phyloP scores from a whole-genome alignment of 345 rosid species.

The Clarkia xantiana region DNA sequence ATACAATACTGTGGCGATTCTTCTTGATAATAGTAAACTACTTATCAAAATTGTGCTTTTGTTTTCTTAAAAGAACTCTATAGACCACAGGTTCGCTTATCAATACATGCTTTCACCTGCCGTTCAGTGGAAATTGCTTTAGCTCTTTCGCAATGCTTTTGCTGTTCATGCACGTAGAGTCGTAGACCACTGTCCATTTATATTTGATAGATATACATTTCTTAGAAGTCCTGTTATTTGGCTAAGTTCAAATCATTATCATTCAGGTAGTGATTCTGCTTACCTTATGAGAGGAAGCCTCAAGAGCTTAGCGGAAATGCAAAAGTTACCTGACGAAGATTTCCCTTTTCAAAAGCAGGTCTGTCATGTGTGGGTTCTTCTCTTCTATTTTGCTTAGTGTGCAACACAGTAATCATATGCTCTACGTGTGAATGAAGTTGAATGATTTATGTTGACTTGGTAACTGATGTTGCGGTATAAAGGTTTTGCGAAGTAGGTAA shows the following conservation, averaged over 20 bases:
- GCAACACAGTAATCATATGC: background rate
- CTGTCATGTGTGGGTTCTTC: constrained; percentile 3
- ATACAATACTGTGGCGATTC: too few species aligned
- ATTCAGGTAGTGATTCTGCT: constrained; percentile 49
- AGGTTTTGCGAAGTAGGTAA: background rate
- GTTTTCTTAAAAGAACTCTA: too few species aligned
- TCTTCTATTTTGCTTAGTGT: background rate
- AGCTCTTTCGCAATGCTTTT: too few species aligned
- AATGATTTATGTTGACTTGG: background rate
- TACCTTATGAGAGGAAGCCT: constrained; percentile 72
- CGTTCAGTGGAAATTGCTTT: too few species aligned
- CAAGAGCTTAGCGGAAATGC: constrained; percentile 69
- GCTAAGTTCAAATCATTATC: constrained; percentile 1
- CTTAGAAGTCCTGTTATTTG: too few species aligned
- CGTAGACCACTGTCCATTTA: too few species aligned
- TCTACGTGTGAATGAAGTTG: background rate
- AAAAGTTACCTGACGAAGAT: constrained; percentile 69
- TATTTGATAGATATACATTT: too few species aligned
- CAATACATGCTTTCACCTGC: too few species aligned
- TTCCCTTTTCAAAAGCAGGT: constrained; percentile 85
- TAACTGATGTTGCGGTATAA: background rate
- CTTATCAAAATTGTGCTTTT: too few species aligned
- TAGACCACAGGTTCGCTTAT: too few species aligned
- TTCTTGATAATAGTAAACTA: too few species aligned
- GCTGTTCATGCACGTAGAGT: too few species aligned